Percentiles rank a stretch among this genome's conserved stretches.
Conservation (phyloP, 2,329 filamentous ascomycete genomes). For the Trichophyton benhamiae region DNA sequence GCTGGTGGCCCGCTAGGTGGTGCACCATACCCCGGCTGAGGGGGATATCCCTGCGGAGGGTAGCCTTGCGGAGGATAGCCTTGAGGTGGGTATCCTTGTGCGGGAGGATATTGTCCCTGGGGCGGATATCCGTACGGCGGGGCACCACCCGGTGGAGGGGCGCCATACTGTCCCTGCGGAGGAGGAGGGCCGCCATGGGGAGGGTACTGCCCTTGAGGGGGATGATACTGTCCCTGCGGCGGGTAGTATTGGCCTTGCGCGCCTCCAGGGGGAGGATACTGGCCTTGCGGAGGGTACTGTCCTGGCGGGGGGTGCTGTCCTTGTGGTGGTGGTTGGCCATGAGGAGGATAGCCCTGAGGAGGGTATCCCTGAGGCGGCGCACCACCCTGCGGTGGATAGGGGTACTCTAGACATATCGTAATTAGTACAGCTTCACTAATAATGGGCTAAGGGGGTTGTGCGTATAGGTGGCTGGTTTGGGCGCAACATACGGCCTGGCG, state of each 20-base stretch:
- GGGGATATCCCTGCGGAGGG: conserved; percentile 8
- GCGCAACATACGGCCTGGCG: neutral
- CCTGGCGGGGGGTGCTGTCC: conserved; percentile 9
- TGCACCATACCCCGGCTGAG: conserved; percentile 6
- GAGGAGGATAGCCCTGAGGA: conserved; percentile 8
- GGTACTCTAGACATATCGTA: neutral
- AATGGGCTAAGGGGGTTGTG: neutral
- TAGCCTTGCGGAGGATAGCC: conserved; percentile 9
- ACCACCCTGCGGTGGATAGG: conserved; percentile 4
- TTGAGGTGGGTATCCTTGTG: neutral
- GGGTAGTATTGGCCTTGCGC: conserved; percentile 8
- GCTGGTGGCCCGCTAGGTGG: conserved; percentile 30
- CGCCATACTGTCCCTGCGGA: conserved; percentile 7
- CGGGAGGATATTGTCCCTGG: conserved; percentile 11
- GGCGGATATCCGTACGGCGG: conserved; percentile 8
- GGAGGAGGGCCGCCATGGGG: neutral
- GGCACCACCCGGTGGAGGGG: conserved; percentile 6
- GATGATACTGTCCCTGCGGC: conserved; percentile 2
- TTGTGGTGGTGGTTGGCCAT: conserved; percentile 12
- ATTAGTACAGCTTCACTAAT: neutral
- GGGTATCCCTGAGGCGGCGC: conserved; percentile 8
- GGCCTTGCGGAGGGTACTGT: conserved; percentile 9
- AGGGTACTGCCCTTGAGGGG: conserved; percentile 7
- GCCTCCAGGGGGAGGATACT: conserved; percentile 6
- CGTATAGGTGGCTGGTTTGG: neutral